Evolutionary conservation across 306 rosid genomes (phyloP).

Genomic region (Dalbergia cultrata): DNA sequence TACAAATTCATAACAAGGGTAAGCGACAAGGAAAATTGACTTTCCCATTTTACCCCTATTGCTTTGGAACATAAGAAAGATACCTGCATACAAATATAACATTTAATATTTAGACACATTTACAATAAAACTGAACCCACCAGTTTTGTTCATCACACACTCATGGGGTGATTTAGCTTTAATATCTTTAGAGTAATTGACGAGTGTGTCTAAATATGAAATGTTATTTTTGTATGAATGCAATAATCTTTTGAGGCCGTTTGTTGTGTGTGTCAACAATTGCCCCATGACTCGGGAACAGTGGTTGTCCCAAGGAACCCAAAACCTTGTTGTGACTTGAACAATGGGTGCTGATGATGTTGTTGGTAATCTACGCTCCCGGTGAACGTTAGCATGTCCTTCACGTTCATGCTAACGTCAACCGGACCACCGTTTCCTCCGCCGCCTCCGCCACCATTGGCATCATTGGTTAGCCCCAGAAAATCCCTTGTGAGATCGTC

Average conservation of each 20-base stretch:
- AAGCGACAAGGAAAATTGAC: background rate
- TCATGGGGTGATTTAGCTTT: too few relatives aligned
- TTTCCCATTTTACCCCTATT: constrained; percentile 36
- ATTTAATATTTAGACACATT: background rate
- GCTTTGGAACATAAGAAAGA: background rate
- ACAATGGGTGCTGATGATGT: constrained; percentile 48
- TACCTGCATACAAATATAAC: background rate
- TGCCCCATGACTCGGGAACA: constrained; percentile 72
- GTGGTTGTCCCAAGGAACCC: constrained; percentile 67
- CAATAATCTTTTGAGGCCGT: background rate
- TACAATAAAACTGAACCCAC: background rate
- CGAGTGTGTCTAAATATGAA: background rate
- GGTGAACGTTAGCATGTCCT: constrained; percentile 73
- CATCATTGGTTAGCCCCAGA: constrained; percentile 73
- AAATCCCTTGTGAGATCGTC: constrained; percentile 85
- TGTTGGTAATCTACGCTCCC: constrained; percentile 57
- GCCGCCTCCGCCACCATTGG: constrained; percentile 14
- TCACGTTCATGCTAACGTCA: constrained; percentile 57
- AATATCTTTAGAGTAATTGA: too few relatives aligned
- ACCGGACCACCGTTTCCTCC: constrained; percentile 37
- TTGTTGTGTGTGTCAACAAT: constrained; percentile 32
- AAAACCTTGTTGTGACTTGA: constrained; percentile 67
- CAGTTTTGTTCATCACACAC: too few relatives aligned
- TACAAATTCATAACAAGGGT: constrained; percentile 25
- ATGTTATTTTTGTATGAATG: background rate